Evolutionary conservation across 768 basidiomycete genomes (phyloP), one percentile per base, ranked within the genome.

Genomic region (Lactarius deliciosus): DNA sequence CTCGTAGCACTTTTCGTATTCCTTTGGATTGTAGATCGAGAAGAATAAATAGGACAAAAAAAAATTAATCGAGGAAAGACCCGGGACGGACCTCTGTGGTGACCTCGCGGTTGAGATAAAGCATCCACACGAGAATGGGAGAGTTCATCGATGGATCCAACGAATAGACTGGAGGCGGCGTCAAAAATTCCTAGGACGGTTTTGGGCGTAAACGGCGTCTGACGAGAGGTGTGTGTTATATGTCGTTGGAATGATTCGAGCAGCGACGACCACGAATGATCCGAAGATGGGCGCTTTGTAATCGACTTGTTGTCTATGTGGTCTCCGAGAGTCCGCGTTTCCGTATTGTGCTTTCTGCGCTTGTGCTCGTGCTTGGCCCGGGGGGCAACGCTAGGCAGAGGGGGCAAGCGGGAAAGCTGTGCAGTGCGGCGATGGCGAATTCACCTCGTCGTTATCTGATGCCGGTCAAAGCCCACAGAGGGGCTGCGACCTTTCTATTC

Each of bases 101-200:
- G 73, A 91, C 85, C 75, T 90, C 88, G 63, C 90, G 81, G 71
- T 91, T 91, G 73, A 90, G 76, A 5, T 87, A 88, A 60, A 92
- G 78, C 87, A 91, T 90, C 90, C 90, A 92, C 28, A 90, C 86
- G 32, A 92, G 81, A 68, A 91, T 85, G 13, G 88, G 87, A 73
- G 84, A 86, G 64, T 87, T 86, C 79, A 82, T 77, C 53, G 28
- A 34, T 57, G 30, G 50, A 20, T 22, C 53, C 41, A 55, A 15
- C 22, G 43, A 59, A 53, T 41, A 36, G 28, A 60, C 50, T 54
- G 30, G 53, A 60, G 58, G 38, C 40, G 66, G 66, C 66, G 66
- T 60, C 66, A 67, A 67, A 38, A 63, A 25, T 53, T 43, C 57
- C 66, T 68, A 68, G 66, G 66, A 68, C 15, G 25, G 58, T 34